Conservation (phyloP, 2,329 filamentous ascomycete genomes). For the Stachybotrys chartarum region DNA sequence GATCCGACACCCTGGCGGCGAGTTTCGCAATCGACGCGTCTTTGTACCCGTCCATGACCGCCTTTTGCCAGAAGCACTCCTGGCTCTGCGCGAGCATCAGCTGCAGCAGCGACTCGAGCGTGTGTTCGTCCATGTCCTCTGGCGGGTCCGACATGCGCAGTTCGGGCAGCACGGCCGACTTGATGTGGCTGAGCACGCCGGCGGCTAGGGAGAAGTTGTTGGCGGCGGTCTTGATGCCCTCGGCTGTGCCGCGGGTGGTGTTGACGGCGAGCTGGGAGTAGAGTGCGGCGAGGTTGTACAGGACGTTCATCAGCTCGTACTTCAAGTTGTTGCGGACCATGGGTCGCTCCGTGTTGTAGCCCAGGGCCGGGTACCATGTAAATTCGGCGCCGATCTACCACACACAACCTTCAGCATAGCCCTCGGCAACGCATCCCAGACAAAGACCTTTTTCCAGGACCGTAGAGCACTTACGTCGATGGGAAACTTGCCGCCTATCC, state of each 20-base stretch:
- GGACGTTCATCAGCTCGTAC: slow-evolving; percentile 83
- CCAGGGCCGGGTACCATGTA: slow-evolving; percentile 89
- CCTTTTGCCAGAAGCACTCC: slow-evolving; percentile 97
- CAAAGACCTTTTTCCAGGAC: not conserved
- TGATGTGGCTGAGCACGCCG: slow-evolving; percentile 74
- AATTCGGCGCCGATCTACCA: slow-evolving; percentile 84
- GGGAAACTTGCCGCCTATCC: slow-evolving; percentile 92
- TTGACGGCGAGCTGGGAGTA: slow-evolving; percentile 88
- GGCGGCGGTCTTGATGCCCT: slow-evolving; percentile 80
- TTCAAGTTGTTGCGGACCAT: slow-evolving; percentile 59
- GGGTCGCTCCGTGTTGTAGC: slow-evolving; percentile 77
- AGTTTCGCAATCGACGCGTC: slow-evolving; percentile 88
- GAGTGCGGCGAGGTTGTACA: slow-evolving; percentile 88
- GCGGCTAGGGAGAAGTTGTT: slow-evolving; percentile 87
- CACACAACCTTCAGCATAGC: not conserved
- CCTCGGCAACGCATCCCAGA: not conserved
- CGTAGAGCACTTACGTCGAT: slow-evolving; percentile 60
- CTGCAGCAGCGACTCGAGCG: slow-evolving; percentile 74
- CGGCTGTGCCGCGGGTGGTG: slow-evolving; percentile 67
- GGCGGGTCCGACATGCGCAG: slow-evolving; percentile 74
- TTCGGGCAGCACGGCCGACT: slow-evolving; percentile 71
- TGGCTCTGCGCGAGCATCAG: slow-evolving; percentile 88
- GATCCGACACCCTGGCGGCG: slow-evolving; percentile 80
- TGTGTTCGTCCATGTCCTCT: slow-evolving; percentile 91
- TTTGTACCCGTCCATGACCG: slow-evolving; percentile 88